These are phyloP conservation scores for Paraconiothyrium brasiliense DNA, from an alignment of 2,329 filamentous ascomycete species.

Conservation along the genomic window DNA sequence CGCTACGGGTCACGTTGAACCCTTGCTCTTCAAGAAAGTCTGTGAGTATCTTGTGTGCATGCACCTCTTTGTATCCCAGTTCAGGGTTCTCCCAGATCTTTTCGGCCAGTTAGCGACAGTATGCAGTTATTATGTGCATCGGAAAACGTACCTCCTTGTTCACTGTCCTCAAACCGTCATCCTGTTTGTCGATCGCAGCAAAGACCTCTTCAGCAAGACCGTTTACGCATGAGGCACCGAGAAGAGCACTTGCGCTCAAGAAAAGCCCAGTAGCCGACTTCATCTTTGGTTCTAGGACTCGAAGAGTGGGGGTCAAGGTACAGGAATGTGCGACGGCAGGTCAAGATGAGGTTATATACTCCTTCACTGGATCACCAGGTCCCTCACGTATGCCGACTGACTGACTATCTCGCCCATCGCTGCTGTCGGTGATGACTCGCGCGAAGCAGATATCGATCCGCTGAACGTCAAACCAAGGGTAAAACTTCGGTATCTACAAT, in stretches of 20 bases:
- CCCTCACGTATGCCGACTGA: not conserved
- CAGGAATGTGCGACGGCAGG: not conserved
- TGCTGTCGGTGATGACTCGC: not conserved
- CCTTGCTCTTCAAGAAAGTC: conserved; percentile 55
- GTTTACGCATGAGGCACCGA: conserved; percentile 8
- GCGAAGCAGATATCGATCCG: not conserved
- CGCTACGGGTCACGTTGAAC: conserved; percentile 41
- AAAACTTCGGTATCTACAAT: not conserved
- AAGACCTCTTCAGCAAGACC: conserved; percentile 14
- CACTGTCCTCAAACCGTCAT: conserved; percentile 12
- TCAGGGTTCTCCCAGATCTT: conserved; percentile 57
- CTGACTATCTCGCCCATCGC: not conserved
- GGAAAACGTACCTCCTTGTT: conserved; percentile 8
- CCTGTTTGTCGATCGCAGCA: conserved; percentile 14
- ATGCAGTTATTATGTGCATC: not conserved
- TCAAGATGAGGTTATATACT: not conserved
- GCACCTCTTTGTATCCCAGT: conserved; percentile 58
- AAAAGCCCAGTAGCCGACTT: not conserved
- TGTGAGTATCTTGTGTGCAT: conserved; percentile 62
- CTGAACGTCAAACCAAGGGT: too few relatives aligned
- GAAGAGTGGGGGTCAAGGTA: not conserved
- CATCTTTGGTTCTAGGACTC: not conserved
- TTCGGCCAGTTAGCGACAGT: conserved; percentile 27
- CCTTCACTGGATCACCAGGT: not conserved
- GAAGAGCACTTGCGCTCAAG: conserved; percentile 11